Evolutionary conservation across 345 rosid genomes (phyloP), one percentile per base, ranked within the genome.

Genomic region (Aegle marmelos): DNA sequence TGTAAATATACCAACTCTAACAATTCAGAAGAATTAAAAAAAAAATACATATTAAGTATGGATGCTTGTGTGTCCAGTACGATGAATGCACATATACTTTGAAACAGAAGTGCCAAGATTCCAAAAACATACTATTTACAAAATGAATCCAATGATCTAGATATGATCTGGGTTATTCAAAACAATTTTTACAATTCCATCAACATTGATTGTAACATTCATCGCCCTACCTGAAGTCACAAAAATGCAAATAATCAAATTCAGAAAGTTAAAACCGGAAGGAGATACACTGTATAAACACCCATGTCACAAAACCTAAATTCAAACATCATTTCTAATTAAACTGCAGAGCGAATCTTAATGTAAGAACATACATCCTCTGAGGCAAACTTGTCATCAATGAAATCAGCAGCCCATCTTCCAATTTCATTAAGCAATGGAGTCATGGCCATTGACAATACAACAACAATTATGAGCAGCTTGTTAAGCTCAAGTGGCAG

Each of bases 401-500:
- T 81, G 72, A 90, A 89, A 59, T 89, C 94, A 1, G 99, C 92
- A 66, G 98, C 97, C 84, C 66, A 87, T 89, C 91, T 89, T 77
- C 98, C 99, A 81, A 87, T 85, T 62, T 91, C 96, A 80, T 93
- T 93, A 75, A 95, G 97, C 66, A 89, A 81, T 48, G 99, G 99
- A 78, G 99, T 95, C 81, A 95, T 81, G 22, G 99, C 98, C 99
- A 95, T 93, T 57, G 99, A 95, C 85, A 95, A 78, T 27, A 95
- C 98, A 68, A 95, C 99, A 14, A 95, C 97, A 74, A 95, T 95
- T 76, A 93, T 95, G 75, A 95, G 98, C 78, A 95, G 90, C 86
- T 95, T 95, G 91, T 92, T 95, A 81, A 95, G 94, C 88, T 95
- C 99, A 79, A 93, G 95, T 22, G 99, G 99, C 56, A 95, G 91